A percentile compares a stretch with the other conserved stretches of the same genome.
phyloP scores from a whole-genome alignment of 306 rosid genomes.

The Neltuma alba region DNA sequence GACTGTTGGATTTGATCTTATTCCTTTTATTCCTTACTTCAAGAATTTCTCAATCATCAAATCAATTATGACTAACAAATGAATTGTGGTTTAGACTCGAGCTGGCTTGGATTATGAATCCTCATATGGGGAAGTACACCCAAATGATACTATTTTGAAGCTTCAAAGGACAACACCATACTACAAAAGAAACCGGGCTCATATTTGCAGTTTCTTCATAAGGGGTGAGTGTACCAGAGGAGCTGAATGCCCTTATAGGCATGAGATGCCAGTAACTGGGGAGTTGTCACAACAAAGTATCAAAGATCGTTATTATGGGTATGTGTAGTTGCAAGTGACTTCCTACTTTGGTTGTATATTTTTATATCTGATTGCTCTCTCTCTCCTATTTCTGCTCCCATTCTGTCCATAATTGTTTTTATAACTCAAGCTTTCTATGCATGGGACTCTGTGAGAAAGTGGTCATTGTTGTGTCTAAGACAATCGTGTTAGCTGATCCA shows the following conservation, averaged over 20 bases:
- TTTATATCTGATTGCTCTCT: neutral
- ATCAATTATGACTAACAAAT: neutral
- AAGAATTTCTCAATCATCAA: neutral
- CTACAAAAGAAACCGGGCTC: constrained; percentile 88
- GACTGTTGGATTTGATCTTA: neutral
- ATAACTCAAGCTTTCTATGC: constrained; percentile 11
- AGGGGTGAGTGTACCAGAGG: constrained; percentile 95
- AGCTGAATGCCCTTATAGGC: constrained; percentile 94
- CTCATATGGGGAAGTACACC: constrained; percentile 73
- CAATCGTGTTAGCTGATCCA: constrained; percentile 3
- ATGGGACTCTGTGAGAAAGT: neutral
- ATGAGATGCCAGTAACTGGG: constrained; percentile 95
- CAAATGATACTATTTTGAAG: constrained; percentile 90
- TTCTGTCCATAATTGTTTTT: neutral
- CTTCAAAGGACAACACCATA: constrained; percentile 93
- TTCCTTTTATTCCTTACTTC: neutral
- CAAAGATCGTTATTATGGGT: constrained; percentile 97
- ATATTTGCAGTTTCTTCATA: constrained; percentile 86
- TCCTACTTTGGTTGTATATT: constrained; percentile 25
- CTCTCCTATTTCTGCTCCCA: too few relatives aligned
- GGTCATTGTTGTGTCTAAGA: constrained; percentile 19
- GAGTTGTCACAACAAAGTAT: constrained; percentile 92
- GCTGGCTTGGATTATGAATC: constrained; percentile 95
- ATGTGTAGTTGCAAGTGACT: constrained; percentile 43
- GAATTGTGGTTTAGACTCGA: constrained; percentile 69